Base-by-base conservation (phyloP, 1,139 yeast genomes). In the Diutina rugosa region DNA sequence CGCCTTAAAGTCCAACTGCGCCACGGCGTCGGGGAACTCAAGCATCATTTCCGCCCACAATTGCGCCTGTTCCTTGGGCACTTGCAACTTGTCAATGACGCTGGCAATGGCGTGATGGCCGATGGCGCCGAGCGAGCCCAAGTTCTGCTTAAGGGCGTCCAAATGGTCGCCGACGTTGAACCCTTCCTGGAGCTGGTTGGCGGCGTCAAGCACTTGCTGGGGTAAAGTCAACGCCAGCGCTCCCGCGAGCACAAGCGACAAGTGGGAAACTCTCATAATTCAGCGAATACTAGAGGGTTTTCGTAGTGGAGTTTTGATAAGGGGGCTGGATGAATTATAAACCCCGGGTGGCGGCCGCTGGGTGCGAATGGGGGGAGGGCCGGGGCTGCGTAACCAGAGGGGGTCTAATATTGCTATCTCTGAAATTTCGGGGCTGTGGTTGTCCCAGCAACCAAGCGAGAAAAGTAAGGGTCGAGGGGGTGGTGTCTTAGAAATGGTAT, bases 41-140 rank as follows among this genome's bases (percentile, higher is more conserved):
- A 74, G 61, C 56, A 83, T 68, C 82, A 84, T 79, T 55, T 84
- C 87, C 47, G 77, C 64, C 90, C 90, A 85, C 56, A 79, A 64
- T 51, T 70, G 18, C 26, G 52, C 52, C 26, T 48, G 52, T n/a
- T 48, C 52, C 28, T 48, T 48, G 41, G 52, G 52, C 21, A 48
- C 52, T 8, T 48, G 38, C 41, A 48, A 48, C 52, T 48, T 48
- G 52, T 48, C 41, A 26, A 48, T 29, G 2, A 48, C 14, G 2
- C 2, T 41, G 4, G 38, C 52, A 5, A 48, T 30, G 21, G 52
- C 52, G 16, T 48, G 21, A 35, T 32, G 6, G 9, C 35, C 51
- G 18, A 47, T 9, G n/a, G 38, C 7, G 14, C 52, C 52, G 4
- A 48, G n/a, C n/a, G 28, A n/a, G 10, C 7, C 12, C 6, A 29